Evolutionary conservation across 116 monocot species (phyloP).

Genomic region (Dioscorea cayenensis): DNA sequence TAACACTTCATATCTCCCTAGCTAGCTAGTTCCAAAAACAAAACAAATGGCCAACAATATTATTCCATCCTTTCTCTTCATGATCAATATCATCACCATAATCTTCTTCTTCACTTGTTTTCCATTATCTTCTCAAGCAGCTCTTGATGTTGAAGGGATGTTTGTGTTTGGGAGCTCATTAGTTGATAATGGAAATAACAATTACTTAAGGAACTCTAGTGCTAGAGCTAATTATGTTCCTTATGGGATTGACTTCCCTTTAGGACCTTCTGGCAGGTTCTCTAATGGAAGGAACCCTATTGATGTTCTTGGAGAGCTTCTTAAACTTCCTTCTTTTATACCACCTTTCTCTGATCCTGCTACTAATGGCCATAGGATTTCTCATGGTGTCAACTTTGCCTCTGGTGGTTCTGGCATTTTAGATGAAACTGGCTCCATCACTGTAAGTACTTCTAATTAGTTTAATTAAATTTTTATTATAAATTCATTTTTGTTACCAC

Average conservation of each 20-base stretch:
- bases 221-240: constrained; percentile 52
- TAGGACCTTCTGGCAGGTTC: constrained; percentile 61
- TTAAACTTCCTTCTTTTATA: constrained; percentile 28
- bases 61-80: too few species aligned
- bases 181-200: constrained; percentile 80
- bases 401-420: constrained; percentile 71
- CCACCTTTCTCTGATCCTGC: constrained; percentile 48
- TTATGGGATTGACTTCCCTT: constrained; percentile 55
- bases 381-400: constrained; percentile 58
- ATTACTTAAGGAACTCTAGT: constrained; percentile 36
- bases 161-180: constrained; percentile 74
- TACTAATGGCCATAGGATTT: constrained; percentile 25
- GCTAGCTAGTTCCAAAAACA: too few species aligned
- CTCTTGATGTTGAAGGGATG: constrained; percentile 27
- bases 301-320: constrained; percentile 50
- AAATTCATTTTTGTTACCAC: neutral
- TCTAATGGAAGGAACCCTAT: constrained; percentile 57
- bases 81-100: neutral
- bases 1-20: too few species aligned
- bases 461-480: neutral
- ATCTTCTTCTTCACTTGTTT: neutral
- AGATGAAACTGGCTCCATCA: constrained; percentile 32
- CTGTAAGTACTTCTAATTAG: constrained; percentile 11
- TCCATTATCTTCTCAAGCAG: neutral
- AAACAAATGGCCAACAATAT: too few species aligned